Evolutionary conservation across 768 basidiomycete species (phyloP).

Genomic region (Macrocybe gigantea): DNA sequence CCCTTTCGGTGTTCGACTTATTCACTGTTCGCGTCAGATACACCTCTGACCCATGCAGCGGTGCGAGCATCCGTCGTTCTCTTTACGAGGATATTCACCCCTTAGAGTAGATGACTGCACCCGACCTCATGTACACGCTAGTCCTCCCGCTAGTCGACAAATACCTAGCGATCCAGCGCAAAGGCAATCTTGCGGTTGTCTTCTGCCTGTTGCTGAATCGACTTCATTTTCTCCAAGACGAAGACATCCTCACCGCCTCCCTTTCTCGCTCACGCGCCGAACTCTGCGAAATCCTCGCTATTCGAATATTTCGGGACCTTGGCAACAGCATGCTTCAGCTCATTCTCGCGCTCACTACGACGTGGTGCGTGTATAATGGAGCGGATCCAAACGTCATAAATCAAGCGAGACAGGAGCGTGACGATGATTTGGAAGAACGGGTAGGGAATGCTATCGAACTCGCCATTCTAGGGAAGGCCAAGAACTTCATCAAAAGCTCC

Average conservation of each 20-base stretch:
- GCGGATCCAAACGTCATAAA: slow-evolving; percentile 55
- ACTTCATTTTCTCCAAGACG: slow-evolving; percentile 78
- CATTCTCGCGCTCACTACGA: slow-evolving; percentile 66
- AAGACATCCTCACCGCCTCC: slow-evolving; percentile 60
- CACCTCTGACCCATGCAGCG: slow-evolving; percentile 77
- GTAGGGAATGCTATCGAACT: slow-evolving; percentile 92
- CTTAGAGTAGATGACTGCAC: slow-evolving; percentile 57
- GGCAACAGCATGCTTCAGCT: slow-evolving; percentile 65
- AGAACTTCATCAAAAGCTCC: slow-evolving; percentile 83
- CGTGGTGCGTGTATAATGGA: slow-evolving; percentile 77
- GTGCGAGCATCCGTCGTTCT: slow-evolving; percentile 32
- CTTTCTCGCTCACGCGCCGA: slow-evolving; percentile 71
- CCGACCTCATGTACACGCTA: slow-evolving; percentile 89
- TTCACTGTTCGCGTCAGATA: slow-evolving; percentile 42
- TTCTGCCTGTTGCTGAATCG: slow-evolving; percentile 89
- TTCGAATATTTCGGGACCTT: slow-evolving; percentile 67
- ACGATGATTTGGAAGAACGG: slow-evolving; percentile 68
- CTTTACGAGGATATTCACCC: background rate
- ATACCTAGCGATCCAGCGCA: slow-evolving; percentile 65
- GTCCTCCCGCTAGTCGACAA: slow-evolving; percentile 85
- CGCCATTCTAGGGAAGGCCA: slow-evolving; percentile 84
- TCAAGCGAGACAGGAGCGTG: slow-evolving; percentile 56
- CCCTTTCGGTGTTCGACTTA: slow-evolving; percentile 1
- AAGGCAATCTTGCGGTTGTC: slow-evolving; percentile 77
- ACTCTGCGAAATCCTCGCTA: slow-evolving; percentile 89